Conservation (phyloP, 2,329 filamentous ascomycete species). For the Botryotinia calthae region DNA sequence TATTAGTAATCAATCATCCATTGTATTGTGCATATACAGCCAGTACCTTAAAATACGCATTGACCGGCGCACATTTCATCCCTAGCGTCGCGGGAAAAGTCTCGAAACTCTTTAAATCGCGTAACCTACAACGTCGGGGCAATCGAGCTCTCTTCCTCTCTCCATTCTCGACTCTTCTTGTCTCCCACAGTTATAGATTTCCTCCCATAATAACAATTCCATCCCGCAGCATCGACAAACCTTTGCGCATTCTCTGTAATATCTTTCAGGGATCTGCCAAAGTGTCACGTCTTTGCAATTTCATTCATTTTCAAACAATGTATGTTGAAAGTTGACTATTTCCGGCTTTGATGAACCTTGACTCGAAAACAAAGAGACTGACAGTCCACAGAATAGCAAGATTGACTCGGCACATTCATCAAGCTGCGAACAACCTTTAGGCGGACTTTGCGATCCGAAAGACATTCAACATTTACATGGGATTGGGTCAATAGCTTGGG, state of each 20-base stretch:
- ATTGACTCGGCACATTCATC: not conserved
- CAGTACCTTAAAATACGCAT: conserved; percentile 16
- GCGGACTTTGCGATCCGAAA: conserved; percentile 5
- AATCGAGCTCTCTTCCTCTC: conserved; percentile 11
- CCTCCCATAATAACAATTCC: conserved; percentile 8
- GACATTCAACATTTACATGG: conserved; percentile 15
- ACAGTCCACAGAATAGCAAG: conserved; percentile 11
- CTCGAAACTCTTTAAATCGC: conserved; percentile 6
- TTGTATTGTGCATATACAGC: too few species aligned
- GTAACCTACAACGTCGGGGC: conserved; percentile 20
- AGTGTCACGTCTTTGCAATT: conserved; percentile 36
- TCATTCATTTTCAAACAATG: conserved; percentile 35
- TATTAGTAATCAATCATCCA: conserved; percentile 13
- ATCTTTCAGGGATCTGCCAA: conserved; percentile 36
- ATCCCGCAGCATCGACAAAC: conserved; percentile 33
- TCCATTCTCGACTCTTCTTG: conserved; percentile 14
- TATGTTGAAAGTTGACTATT: conserved; percentile 26
- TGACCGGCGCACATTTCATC: conserved; percentile 18
- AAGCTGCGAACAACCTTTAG: not conserved
- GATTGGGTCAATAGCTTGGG: not conserved
- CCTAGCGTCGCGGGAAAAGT: conserved; percentile 20
- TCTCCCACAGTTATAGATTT: conserved; percentile 19
- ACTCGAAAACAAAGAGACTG: conserved; percentile 20
- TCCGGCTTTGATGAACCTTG: conserved; percentile 9
- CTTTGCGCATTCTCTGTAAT: conserved; percentile 38